Base-by-base conservation (phyloP, 108 stramenopile species). In the Nitzschia palea region DNA sequence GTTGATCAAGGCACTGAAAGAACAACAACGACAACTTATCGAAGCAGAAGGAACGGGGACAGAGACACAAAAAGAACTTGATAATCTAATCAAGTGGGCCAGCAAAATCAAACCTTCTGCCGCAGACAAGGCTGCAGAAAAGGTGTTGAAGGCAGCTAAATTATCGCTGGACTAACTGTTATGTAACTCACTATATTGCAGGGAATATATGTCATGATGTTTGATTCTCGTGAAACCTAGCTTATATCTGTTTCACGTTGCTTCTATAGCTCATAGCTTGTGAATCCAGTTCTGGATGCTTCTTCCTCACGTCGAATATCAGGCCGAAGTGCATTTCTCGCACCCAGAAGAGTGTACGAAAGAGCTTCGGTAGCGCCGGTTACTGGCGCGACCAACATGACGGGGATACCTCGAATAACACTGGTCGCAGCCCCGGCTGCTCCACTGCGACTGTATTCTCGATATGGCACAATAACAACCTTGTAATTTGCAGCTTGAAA, bases 281-380 rank as follows among this genome's bases (percentile, higher is more conserved):
- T 65, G 65, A 65, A 48, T 27, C 80, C 80, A 45, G 67, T 68
- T 51, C 65, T 50, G 6, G 51, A 68, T 5, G 80, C 83, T 67
- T 93, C 88, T 63, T 88, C 87, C 73, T 93, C 92, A 44, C 78
- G 85, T 55, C 86, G 69, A 54, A 90, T 78, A 58, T 93, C 92
- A 6, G 89, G 92, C 44, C 89, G 70, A 3, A 93, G 57, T 56
- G 86, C 85, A 77, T 93, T 90, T n/a, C 92, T 77, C 44, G 80
- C 82, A 26, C 89, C 92, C 14, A 89, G 62, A 23, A 93, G 67
- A 0, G 86, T 84, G 43, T 90, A 90, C 4, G 92, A 93, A 34
- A 90, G 17, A 22, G 89, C 89, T 60, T 93, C 92, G 10, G 84
- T 79, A n/a, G 82, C 87, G 40, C 86, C 92, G 27, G 81, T 80